A percentile compares a stretch with the other conserved stretches of the same genome.
These are phyloP conservation scores for Murraya koenigii DNA, from an alignment of 345 rosid species.

Conservation along the genomic window DNA sequence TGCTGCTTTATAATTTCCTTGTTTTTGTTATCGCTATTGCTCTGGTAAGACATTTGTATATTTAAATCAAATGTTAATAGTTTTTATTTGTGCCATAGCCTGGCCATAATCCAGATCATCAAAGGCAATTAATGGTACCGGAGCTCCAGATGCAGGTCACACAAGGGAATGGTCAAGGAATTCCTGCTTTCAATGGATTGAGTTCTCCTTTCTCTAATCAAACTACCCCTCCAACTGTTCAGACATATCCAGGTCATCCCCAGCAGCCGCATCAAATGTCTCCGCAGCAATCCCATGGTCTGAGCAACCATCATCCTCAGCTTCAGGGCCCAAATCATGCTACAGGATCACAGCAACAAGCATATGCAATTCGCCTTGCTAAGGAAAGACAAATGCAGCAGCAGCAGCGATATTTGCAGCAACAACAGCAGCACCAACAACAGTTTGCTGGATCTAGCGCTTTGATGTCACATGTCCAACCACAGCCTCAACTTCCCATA, in stretches of 20 bases:
- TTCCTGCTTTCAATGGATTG: conserved; percentile 66
- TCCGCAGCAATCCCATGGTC: conserved; percentile 60
- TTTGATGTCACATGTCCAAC: conserved; percentile 58
- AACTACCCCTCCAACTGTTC: conserved; percentile 58
- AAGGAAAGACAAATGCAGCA: conserved; percentile 83
- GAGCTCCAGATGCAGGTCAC: conserved; percentile 75
- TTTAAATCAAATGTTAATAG: not conserved
- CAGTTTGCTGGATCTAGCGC: conserved; percentile 60
- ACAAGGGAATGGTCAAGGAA: conserved; percentile 65
- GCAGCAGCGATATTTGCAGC: conserved; percentile 70
- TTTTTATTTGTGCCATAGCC: conserved; percentile 40
- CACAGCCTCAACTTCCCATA: conserved; percentile 64
- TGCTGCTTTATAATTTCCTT: not conserved
- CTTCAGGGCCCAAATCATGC: conserved; percentile 64
- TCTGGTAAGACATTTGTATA: not conserved
- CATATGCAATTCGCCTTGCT: conserved; percentile 54
- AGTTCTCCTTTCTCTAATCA: conserved; percentile 73
- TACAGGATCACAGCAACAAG: conserved; percentile 63
- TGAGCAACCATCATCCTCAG: conserved; percentile 57
- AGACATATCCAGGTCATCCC: conserved; percentile 66
- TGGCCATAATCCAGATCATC: conserved; percentile 51
- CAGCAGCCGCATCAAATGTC: conserved; percentile 72
- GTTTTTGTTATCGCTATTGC: not conserved
- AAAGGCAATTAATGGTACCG: conserved; percentile 52
- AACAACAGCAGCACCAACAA: conserved; percentile 35